Evolutionary conservation across 306 rosid genomes (phyloP), one percentile per base, ranked within the genome.

Genomic region (Rosa chinensis): DNA sequence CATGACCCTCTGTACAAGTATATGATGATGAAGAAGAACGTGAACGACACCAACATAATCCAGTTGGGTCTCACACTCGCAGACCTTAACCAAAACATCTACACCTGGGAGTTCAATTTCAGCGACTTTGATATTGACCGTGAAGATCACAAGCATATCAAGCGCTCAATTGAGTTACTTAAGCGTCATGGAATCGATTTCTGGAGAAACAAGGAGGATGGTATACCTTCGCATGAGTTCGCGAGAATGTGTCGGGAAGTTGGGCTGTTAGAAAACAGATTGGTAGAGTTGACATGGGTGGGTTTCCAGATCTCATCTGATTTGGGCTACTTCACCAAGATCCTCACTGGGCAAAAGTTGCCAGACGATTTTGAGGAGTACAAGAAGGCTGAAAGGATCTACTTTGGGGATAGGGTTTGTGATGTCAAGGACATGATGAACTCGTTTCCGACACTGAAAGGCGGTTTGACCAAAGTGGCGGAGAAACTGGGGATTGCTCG

Each of bases 61-160:
- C 79, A 76, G 20, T 7, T 76, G 10, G 79, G 72, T 10, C 61
- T 62, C n/a, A 76, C 72, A 10, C 71, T 76, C 2, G 66, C 59
- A 9, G 79, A 62, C 45, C 1, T 0, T 18, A 0, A 9, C 6
- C 18, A 42, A 18, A 10, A 45, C n/a, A 9, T 28, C 5, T 59
- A 17, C 58, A 75, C 64, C 21, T 62, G 79, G 79, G 71, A 76
- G 32, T 76, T 76, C 79, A 76, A 76, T 42, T 62, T 76, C 61
- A 18, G 58, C 16, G 79, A 76, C 35, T 76, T 76, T 23, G 71
- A 76, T 20, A 21, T 75, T 20, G n/a, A 62, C 25, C 63, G 1
- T 3, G 59, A 28, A 28, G 28, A 28, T 28, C 28, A 28, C 1
- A 28, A 28, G 28, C 28, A 28, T 28, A 28, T 28, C 28, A 28